Conservation (phyloP, 495 filamentous ascomycete genomes). For the Copromyces sp. region DNA sequence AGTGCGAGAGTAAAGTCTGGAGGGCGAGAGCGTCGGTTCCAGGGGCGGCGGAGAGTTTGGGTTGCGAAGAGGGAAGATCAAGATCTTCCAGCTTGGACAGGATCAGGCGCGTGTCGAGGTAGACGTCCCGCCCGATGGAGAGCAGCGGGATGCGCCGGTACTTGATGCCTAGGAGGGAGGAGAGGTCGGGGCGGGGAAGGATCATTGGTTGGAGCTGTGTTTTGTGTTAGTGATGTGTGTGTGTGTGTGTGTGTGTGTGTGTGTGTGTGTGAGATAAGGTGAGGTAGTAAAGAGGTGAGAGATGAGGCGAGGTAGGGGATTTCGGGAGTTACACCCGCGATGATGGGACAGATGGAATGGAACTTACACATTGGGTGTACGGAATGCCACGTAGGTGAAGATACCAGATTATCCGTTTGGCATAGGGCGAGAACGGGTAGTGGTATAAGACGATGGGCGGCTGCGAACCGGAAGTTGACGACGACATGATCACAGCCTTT, state of each 20-base stretch:
- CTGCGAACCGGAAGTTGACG: background rate
- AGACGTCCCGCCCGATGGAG: conserved; percentile 44
- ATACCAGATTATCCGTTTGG: conserved; percentile 48
- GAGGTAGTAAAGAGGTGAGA: background rate
- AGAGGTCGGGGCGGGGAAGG: conserved; percentile 49
- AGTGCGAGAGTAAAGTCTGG: conserved; percentile 13
- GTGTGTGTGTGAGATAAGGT: background rate
- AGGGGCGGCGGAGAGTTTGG: conserved; percentile 5
- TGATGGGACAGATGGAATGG: background rate
- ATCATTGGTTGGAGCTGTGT: conserved; percentile 45
- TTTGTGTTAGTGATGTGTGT: background rate
- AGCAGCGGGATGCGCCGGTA: conserved; percentile 60
- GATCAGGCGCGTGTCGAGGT: conserved; percentile 52
- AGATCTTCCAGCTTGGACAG: conserved; percentile 44
- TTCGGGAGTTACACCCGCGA: background rate
- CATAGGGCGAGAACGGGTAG: conserved; percentile 50
- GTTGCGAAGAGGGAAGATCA: background rate
- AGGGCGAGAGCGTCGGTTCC: conserved; percentile 8
- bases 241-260: background rate
- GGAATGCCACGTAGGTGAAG: conserved; percentile 46
- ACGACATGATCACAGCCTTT: background rate
- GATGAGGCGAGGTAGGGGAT: background rate
- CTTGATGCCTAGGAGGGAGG: conserved; percentile 37
- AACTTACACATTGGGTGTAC: conserved; percentile 46
- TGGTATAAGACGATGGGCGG: conserved; percentile 43